Conservation (phyloP, 768 basidiomycete genomes). For the Ramaria sp. region DNA sequence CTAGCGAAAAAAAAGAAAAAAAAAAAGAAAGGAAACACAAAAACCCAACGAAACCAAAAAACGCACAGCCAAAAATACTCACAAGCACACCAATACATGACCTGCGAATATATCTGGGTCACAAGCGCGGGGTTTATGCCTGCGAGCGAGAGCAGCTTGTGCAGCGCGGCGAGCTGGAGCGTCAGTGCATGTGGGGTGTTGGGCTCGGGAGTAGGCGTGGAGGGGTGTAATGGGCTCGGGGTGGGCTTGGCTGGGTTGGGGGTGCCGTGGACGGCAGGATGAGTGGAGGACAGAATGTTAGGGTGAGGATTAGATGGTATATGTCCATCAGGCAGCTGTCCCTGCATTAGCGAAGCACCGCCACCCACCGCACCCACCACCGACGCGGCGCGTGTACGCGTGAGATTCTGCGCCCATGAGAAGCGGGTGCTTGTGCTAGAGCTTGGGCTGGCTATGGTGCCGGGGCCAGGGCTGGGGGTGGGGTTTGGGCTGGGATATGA, state of each 20-base stretch:
- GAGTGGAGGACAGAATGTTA: too few species aligned
- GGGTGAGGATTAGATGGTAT: too few species aligned
- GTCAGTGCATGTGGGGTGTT: conserved; percentile 44
- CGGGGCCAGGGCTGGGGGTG: too few species aligned
- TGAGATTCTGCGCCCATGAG: conserved; percentile 57
- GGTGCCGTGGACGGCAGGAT: too few species aligned
- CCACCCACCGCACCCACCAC: conserved; percentile 13
- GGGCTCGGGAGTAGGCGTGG: conserved; percentile 25
- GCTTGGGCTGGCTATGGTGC: too few species aligned
- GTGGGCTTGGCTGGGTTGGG: too few species aligned
- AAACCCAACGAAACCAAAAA: background rate
- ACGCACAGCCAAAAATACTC: too few species aligned
- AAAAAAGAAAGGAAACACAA: background rate
- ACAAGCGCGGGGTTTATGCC: conserved; percentile 84
- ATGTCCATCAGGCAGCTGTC: too few species aligned
- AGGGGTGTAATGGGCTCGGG: too few species aligned
- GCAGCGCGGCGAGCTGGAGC: conserved; percentile 73
- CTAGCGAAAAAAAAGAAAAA: background rate
- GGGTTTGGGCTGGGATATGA: too few species aligned
- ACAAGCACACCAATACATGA: conserved; percentile 98
- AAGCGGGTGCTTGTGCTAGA: conserved; percentile 27
- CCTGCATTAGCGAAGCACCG: too few species aligned
- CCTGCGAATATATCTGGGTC: conserved; percentile 90
- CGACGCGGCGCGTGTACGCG: conserved; percentile 38
- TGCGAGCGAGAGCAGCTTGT: conserved; percentile 73